Evolutionary conservation across 352 stramenopile species (phyloP), one percentile per base, ranked within the genome.

Genomic region (Elongisporangium prolatum): DNA sequence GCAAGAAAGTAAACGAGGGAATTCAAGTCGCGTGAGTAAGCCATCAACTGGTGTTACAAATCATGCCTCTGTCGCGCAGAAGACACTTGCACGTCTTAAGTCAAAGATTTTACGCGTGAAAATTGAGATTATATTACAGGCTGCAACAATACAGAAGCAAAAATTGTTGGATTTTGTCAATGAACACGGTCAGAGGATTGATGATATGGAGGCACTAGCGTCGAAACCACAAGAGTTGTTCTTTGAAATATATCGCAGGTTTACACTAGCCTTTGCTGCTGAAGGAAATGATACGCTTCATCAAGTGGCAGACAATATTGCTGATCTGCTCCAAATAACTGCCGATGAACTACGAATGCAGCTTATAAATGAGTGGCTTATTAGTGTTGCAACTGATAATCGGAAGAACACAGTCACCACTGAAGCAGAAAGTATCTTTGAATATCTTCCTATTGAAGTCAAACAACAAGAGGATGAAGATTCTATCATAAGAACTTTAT

Each of bases 301-400:
- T 21, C 34, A 54, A 16, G 63, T 78, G 16, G 62, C 63, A 17
- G 60, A 68, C 48, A 68, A 58, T 44, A 61, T 86, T 11, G 69
- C 65, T 25, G 49, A 54, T 1, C 34, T 86, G 16, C 54, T 82
- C 24, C n/a, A 62, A 1, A 48, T 80, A 10, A 49, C 53, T 18
- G 61, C 65, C 21, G 37, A 44, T 17, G 67, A 71, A 37, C 52
- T 82, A 21, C 63, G 67, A 1, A 55, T 82, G 25, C 67, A 84
- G 24, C 52, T 86, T 38, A 57, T 84, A 52, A 63, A 68, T 20
- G 69, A 79, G 38, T 86, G 76, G 76, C 76, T 86, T n/a, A 50
- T 80, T 0, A 59, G 74, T 59, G 72, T 83, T 40, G 74, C 71
- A 22, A 57, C 80, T 25, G 48, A 71, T 48, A 51, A 21, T 16